Base-by-base conservation (phyloP, 495 filamentous ascomycete species). In the Annulohypoxylon moriforme region DNA sequence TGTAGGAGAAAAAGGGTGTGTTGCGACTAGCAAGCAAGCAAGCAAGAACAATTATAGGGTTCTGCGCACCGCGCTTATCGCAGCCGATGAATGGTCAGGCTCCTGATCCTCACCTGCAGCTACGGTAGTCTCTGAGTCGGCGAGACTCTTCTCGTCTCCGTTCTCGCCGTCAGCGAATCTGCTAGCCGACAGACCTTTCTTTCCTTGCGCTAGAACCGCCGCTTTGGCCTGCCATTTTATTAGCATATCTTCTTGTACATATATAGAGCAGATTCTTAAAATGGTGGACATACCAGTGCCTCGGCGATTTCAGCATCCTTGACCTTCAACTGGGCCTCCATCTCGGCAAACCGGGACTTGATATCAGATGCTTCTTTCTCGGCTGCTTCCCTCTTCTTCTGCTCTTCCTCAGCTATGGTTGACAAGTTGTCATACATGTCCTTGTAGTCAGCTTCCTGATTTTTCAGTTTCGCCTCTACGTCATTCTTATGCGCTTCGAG, bases 1-100 rank as follows among this genome's bases (percentile, higher is more conserved):
- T 40, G 59, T 40, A 25, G 40, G 33, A 36, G 64, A 59, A 36
- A 47, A 49, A 33, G 29, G 25, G 49, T 50, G 61, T 60, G 65
- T 67, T 76, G 76, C 76, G 76, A 79, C 77, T 84, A 75, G 70
- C 76, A 80, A 78, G 55, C 40, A 62, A 75, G 70, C 76, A 80
- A 78, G 55, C 40, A 62, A 47, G 46, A 38, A 40, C 63, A 36
- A 11, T 38, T 13, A 61, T 63, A 63, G 80, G 81, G 82, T 74
- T 71, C 76, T 74, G 77, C 85, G 82, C 82, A 88, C 86, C 84
- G 85, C 84, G 76, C 85, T 85, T 72, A 88, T 81, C 72, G 85
- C 85, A 69, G 82, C 79, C 65, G 85, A 87, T 74, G 85, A 87
- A 81, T 82, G 73, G 64, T 88, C 86, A 69, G 78, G 76, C 72